A percentile compares a stretch with the other conserved stretches of the same genome.
phyloP scores from a whole-genome alignment of 176 grass and related monocot genomes.

The Carex kokanica region DNA sequence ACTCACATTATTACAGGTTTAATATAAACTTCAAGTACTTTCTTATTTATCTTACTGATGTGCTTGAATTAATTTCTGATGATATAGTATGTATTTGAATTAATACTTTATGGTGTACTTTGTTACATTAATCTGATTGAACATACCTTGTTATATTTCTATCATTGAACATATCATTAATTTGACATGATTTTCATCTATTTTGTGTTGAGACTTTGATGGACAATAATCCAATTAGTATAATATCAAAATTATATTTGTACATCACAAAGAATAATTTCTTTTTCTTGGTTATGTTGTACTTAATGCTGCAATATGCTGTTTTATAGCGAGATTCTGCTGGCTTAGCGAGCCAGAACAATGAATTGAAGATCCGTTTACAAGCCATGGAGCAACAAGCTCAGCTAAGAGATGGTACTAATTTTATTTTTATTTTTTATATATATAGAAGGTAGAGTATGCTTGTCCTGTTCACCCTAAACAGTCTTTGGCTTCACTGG shows the following conservation, averaged over 20 bases:
- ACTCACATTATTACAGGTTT: conserved; percentile 87
- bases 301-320: conserved; percentile 13
- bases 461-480: neutral
- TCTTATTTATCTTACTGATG: neutral
- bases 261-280: neutral
- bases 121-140: neutral
- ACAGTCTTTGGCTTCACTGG: neutral
- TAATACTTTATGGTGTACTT: conserved; percentile 2
- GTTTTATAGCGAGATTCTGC: conserved; percentile 77
- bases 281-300: neutral
- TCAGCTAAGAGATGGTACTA: conserved; percentile 90
- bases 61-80: neutral
- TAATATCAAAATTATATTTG: neutral
- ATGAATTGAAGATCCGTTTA: conserved; percentile 84
- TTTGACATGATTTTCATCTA: neutral
- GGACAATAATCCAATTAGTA: neutral
- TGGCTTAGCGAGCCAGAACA: conserved; percentile 79
- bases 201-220: neutral
- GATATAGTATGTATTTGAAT: neutral
- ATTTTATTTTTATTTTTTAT: neutral
- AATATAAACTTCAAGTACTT: conserved; percentile 10
- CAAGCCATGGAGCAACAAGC: conserved; percentile 97
- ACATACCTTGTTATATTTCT: neutral
- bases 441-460: neutral
- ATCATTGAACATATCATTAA: neutral